phyloP scores from a whole-genome alignment of 2,329 filamentous ascomycete genomes.

The Fusarium aywerte region DNA sequence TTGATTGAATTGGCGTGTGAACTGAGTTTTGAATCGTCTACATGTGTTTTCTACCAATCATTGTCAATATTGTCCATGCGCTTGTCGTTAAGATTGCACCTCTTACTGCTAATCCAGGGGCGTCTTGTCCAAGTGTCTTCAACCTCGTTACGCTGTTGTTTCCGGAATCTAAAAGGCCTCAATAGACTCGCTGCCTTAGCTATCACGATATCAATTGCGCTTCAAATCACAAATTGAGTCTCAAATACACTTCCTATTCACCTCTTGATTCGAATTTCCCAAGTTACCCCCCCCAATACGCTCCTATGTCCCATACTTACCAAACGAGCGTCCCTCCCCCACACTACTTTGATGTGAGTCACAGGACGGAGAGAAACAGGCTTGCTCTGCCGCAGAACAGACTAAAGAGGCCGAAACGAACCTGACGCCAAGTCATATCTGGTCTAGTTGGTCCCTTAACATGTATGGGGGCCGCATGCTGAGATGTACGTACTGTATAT shows the following conservation, averaged over 20 bases:
- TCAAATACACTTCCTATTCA: background rate
- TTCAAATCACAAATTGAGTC: background rate
- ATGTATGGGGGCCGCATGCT: slow-evolving; percentile 30
- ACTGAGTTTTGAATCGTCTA: background rate
- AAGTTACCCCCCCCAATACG: background rate
- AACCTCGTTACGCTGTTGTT: no score
- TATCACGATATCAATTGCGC: background rate
- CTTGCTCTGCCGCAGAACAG: slow-evolving; percentile 36
- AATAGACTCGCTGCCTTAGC: background rate
- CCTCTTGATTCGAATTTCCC: background rate
- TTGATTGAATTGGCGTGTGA: background rate
- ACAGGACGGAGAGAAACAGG: slow-evolving; percentile 43
- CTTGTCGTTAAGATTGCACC: background rate
- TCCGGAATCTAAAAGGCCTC: no score
- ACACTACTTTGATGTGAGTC: slow-evolving; percentile 44
- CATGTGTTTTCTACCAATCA: background rate
- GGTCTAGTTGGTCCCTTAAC: slow-evolving; percentile 31
- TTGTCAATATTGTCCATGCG: background rate
- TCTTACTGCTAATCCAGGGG: background rate
- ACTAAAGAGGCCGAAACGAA: slow-evolving; percentile 41
- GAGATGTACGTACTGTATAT: slow-evolving; percentile 14
- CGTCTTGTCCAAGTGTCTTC: background rate
- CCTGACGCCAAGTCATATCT: slow-evolving; percentile 32
- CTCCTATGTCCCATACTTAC: background rate
- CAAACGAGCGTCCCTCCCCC: slow-evolving; percentile 7